Conservation (phyloP, 1,139 yeast species). For the Hanseniaspora uvarum region DNA sequence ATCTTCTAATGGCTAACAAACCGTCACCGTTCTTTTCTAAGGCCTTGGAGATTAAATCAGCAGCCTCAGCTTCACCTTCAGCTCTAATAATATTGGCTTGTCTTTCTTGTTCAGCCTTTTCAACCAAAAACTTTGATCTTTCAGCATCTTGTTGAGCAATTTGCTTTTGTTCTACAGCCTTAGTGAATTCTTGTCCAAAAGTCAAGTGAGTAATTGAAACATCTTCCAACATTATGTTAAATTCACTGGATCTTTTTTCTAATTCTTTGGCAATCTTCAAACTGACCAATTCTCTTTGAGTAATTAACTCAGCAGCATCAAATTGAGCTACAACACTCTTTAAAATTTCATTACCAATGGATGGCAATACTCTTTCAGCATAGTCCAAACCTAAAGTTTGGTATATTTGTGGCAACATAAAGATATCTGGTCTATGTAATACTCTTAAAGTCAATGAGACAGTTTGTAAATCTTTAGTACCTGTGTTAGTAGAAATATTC, state of each 20-base stretch:
- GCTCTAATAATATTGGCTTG: constrained; percentile 93
- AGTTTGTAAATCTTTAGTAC: constrained; percentile 93
- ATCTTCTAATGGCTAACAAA: constrained; percentile 79
- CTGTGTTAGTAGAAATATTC: constrained; percentile 88
- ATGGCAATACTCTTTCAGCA: constrained; percentile 93
- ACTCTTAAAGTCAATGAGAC: constrained; percentile 89
- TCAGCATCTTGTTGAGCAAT: constrained; percentile 99
- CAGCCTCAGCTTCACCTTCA: constrained; percentile 99
- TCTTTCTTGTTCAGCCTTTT: constrained; percentile 94
- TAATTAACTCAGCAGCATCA: constrained; percentile 94
- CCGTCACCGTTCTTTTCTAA: constrained; percentile 95
- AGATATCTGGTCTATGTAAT: constrained; percentile 85
- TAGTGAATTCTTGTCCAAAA: constrained; percentile 92
- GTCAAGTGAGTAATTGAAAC: constrained; percentile 98
- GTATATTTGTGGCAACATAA: constrained; percentile 71
- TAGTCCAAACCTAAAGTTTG: constrained; percentile 88
- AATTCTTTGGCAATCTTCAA: constrained; percentile 83
- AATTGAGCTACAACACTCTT: constrained; percentile 95
- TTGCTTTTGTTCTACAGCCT: constrained; percentile 97
- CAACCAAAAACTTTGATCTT: constrained; percentile 87
- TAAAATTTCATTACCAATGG: constrained; percentile 91
- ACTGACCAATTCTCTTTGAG: constrained; percentile 92
- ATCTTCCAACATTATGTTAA: constrained; percentile 85
- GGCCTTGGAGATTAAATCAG: constrained; percentile 89
- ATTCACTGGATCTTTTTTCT: constrained; percentile 73